A percentile compares a stretch with the other conserved stretches of the same genome.
Evolutionary conservation across 2,329 filamentous ascomycete species (phyloP).

Genomic region (Fusarium domesticum): DNA sequence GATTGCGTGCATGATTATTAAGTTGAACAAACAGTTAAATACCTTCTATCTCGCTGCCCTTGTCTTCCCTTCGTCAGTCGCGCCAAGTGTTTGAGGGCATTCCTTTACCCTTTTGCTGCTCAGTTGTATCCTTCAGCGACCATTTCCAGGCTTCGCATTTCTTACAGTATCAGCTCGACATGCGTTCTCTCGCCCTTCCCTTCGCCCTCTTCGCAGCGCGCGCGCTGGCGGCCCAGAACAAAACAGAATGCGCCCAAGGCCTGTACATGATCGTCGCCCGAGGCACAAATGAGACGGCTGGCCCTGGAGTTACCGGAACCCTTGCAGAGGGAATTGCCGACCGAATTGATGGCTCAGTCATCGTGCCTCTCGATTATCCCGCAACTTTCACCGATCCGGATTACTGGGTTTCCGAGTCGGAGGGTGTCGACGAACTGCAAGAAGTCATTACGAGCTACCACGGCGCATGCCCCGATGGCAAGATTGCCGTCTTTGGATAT

Average conservation of each 20-base stretch:
- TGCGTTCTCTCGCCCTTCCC: constrained; percentile 20
- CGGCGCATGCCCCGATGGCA: constrained; percentile 36
- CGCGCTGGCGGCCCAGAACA: constrained; percentile 21
- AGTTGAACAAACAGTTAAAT: no score
- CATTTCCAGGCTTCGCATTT: not conserved
- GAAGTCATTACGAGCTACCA: constrained; percentile 33
- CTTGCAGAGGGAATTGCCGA: constrained; percentile 34
- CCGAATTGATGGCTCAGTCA: constrained; percentile 34
- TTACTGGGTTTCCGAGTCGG: constrained; percentile 37
- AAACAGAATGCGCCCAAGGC: constrained; percentile 33
- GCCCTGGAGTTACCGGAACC: constrained; percentile 34
- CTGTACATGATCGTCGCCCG: constrained; percentile 42
- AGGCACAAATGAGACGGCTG: constrained; percentile 36
- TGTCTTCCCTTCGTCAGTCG: no score
- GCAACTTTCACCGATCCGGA: constrained; percentile 32
- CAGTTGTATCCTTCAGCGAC: no score
- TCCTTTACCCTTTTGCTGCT: no score
- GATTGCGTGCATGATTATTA: no score
- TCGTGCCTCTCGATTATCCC: constrained; percentile 39
- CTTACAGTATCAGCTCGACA: constrained; percentile 6
- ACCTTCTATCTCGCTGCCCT: no score
- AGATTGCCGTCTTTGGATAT: constrained; percentile 42
- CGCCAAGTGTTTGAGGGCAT: no score
- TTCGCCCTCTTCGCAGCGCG: constrained; percentile 26
- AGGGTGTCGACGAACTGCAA: constrained; percentile 33